Evolutionary conservation across 73 alveolate species (phyloP).

Genomic region (Symbiodinium pilosum): DNA sequence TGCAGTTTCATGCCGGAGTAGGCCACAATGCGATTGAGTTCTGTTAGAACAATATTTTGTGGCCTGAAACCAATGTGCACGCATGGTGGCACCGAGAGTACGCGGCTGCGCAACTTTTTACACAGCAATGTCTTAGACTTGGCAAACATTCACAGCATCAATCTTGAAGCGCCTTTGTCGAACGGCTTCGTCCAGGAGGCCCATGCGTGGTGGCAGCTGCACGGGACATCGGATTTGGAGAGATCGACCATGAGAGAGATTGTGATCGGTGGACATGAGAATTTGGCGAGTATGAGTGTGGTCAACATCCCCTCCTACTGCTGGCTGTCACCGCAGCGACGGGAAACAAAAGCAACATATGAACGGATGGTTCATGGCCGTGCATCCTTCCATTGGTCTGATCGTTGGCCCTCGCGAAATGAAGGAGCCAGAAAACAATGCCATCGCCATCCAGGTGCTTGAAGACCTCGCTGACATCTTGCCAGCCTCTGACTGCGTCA

Average conservation of each 20-base stretch:
- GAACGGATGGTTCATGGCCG: constrained; percentile 26
- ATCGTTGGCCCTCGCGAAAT: neutral
- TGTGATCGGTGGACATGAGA: neutral
- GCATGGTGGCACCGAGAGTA: neutral
- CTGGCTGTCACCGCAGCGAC: neutral
- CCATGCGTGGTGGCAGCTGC: neutral
- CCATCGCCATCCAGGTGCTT: neutral
- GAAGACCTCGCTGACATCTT: neutral
- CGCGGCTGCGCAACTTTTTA: neutral
- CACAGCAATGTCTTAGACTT: neutral
- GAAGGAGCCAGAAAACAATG: neutral
- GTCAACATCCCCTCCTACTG: neutral
- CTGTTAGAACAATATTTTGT: neutral
- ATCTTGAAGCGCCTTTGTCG: neutral
- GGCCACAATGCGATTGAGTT: neutral
- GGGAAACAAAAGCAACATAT: neutral
- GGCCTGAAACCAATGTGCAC: neutral
- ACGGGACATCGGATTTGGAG: neutral
- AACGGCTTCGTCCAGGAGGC: neutral
- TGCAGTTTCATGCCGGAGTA: neutral
- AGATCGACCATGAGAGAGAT: neutral
- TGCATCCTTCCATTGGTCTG: neutral
- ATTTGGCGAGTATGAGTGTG: neutral
- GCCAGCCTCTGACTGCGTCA: neutral
- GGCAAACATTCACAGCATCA: neutral